Evolutionary conservation across 2,329 filamentous ascomycete species (phyloP).

Genomic region (Monosporascus sp.): DNA sequence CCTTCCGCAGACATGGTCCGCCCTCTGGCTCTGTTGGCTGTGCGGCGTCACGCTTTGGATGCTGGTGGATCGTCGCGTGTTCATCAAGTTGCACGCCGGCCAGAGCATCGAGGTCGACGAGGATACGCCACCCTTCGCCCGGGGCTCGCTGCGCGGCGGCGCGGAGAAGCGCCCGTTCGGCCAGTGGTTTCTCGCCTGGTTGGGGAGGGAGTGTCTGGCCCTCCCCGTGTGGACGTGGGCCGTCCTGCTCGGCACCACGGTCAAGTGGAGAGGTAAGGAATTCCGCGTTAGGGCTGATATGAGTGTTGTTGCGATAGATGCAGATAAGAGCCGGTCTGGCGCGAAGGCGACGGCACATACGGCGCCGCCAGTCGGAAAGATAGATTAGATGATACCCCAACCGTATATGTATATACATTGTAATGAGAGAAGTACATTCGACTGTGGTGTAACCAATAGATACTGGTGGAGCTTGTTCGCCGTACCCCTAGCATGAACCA

Average conservation of each 20-base stretch:
- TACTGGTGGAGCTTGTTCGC: too few species aligned
- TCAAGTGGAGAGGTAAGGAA: constrained; percentile 78
- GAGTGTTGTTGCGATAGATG: constrained; percentile 55
- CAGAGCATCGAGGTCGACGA: constrained; percentile 65
- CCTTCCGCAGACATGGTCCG: constrained; percentile 60
- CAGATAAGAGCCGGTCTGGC: background rate
- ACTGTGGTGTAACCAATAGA: too few species aligned
- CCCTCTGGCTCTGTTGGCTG: constrained; percentile 63
- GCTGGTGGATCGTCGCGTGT: constrained; percentile 67
- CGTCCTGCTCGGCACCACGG: constrained; percentile 79
- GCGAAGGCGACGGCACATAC: background rate
- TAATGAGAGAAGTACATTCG: too few species aligned
- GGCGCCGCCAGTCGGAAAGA: background rate
- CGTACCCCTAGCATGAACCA: too few species aligned
- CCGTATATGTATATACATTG: background rate
- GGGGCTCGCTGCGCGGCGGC: constrained; percentile 33
- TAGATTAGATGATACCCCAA: background rate
- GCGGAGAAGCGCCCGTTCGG: constrained; percentile 50
- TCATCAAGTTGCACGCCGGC: constrained; percentile 67
- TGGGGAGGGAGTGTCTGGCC: constrained; percentile 76
- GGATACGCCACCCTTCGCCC: constrained; percentile 71
- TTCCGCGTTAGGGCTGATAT: constrained; percentile 84
- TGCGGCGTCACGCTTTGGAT: constrained; percentile 66
- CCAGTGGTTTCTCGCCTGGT: constrained; percentile 77
- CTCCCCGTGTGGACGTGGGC: constrained; percentile 89